Evolutionary conservation across 2,329 filamentous ascomycete genomes (phyloP).

Genomic region (Sporothrix schenckii): DNA sequence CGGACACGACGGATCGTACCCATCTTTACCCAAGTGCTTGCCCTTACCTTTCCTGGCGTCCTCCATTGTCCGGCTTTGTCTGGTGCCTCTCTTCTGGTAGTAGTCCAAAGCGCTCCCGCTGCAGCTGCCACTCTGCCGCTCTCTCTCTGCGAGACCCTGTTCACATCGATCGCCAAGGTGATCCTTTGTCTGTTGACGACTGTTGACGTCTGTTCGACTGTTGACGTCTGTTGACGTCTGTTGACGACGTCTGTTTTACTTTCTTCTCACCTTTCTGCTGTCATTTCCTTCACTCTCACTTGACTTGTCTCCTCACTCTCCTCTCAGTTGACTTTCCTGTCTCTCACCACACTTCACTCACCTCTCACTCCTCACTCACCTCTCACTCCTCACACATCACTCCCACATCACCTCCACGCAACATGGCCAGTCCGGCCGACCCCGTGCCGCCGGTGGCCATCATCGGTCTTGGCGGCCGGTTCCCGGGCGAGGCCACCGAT

Average conservation of each 20-base stretch:
- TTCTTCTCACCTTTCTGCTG: background rate
- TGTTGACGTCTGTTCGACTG: background rate
- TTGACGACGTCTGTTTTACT: too few relatives aligned
- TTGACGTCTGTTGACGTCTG: background rate
- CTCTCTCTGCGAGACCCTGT: background rate
- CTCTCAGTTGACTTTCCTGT: background rate
- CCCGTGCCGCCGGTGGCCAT: slow-evolving; percentile 44
- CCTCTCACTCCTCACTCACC: background rate
- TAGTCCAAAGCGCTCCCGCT: background rate
- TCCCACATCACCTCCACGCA: background rate
- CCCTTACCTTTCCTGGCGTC: background rate
- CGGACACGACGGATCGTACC: too few relatives aligned
- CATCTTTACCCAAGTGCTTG: too few relatives aligned
- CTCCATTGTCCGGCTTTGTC: background rate
- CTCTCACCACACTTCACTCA: too few relatives aligned
- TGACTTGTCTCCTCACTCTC: too few relatives aligned
- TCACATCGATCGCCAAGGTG: too few relatives aligned
- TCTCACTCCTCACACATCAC: background rate
- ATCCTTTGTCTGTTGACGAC: too few relatives aligned
- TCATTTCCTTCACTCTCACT: too few relatives aligned
- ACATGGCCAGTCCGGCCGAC: slow-evolving; percentile 25
- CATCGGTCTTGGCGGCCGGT: slow-evolving; percentile 45
- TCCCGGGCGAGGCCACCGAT: slow-evolving; percentile 43
- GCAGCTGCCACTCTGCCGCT: background rate
- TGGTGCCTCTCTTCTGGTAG: background rate